phyloP scores from a whole-genome alignment of 768 basidiomycete genomes.

The Suillus hirtellus region DNA sequence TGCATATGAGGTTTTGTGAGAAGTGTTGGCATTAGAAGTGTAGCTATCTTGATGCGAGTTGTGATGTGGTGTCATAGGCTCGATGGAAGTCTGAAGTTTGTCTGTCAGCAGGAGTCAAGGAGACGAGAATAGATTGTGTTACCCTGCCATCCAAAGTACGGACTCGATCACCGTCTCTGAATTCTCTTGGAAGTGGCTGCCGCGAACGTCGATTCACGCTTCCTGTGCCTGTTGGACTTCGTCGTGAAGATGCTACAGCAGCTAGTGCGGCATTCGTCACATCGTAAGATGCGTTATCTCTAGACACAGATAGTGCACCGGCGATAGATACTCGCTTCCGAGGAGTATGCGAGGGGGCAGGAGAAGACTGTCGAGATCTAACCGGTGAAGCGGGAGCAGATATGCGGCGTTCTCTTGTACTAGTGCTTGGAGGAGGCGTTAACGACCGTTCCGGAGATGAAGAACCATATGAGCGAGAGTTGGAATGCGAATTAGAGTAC shows the following conservation, averaged over 20 bases:
- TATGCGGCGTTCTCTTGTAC: conserved; percentile 41
- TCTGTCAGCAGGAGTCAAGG: conserved; percentile 6
- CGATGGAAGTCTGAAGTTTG: conserved; percentile 29
- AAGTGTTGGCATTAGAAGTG: conserved; percentile 20
- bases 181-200: conserved; percentile 54
- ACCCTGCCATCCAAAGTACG: conserved; percentile 45
- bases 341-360: conserved; percentile 41
- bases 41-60: conserved; percentile 26
- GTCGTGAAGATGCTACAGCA: conserved; percentile 57
- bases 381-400: conserved; percentile 51
- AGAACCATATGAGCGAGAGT: conserved; percentile 32
- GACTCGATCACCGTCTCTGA: conserved; percentile 32
- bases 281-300: conserved; percentile 32
- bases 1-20: conserved; percentile 27
- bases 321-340: conserved; percentile 45
- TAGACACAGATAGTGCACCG: conserved; percentile 30
- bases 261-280: conserved; percentile 60
- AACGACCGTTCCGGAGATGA: conserved; percentile 39
- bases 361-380: conserved; percentile 39
- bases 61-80: conserved; percentile 43
- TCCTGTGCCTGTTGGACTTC: conserved; percentile 43
- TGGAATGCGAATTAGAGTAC: conserved; percentile 30
- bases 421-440: conserved; percentile 35
- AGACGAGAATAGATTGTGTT: conserved; percentile 17
- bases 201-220: conserved; percentile 38